These are phyloP conservation scores for Termitomyces sp. DNA, from an alignment of 768 basidiomycete species.

Conservation along the genomic window DNA sequence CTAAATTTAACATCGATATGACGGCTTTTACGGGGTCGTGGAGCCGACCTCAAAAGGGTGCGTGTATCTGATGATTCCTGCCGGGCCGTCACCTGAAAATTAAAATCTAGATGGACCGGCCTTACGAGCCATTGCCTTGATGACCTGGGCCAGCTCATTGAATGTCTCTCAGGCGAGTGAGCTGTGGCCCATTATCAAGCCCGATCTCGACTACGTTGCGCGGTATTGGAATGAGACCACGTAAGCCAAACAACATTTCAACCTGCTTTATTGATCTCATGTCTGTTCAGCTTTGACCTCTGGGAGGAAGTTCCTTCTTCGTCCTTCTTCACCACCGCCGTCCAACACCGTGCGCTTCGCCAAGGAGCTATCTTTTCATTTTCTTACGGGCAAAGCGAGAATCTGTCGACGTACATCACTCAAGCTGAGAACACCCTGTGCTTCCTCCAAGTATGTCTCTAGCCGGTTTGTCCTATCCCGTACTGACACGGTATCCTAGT, in stretches of 20 bases:
- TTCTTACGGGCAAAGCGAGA: too few species aligned
- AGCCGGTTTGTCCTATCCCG: neutral
- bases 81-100: neutral
- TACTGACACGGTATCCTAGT: slow-evolving; percentile 31
- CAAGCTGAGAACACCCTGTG: slow-evolving; percentile 68
- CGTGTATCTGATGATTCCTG: neutral
- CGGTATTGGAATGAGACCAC: slow-evolving; percentile 63
- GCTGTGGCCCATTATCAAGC: slow-evolving; percentile 68
- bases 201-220: slow-evolving; percentile 73
- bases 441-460: slow-evolving; percentile 59
- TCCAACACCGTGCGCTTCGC: slow-evolving; percentile 71
- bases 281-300: slow-evolving; percentile 52
- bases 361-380: too few species aligned
- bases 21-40: slow-evolving; percentile 52
- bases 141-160: slow-evolving; percentile 63
- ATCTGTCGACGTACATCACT: too few species aligned
- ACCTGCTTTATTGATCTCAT: slow-evolving; percentile 21
- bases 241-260: slow-evolving; percentile 17
- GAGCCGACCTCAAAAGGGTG: slow-evolving; percentile 62
- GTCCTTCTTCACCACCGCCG: slow-evolving; percentile 80
- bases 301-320: slow-evolving; percentile 73
- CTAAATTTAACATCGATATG: slow-evolving; percentile 64
- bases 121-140: slow-evolving; percentile 60
- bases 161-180: slow-evolving; percentile 43
- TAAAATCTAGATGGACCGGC: slow-evolving; percentile 58